Evolutionary conservation across 352 stramenopile genomes (phyloP).

Genomic region (Pythium aquatile): DNA sequence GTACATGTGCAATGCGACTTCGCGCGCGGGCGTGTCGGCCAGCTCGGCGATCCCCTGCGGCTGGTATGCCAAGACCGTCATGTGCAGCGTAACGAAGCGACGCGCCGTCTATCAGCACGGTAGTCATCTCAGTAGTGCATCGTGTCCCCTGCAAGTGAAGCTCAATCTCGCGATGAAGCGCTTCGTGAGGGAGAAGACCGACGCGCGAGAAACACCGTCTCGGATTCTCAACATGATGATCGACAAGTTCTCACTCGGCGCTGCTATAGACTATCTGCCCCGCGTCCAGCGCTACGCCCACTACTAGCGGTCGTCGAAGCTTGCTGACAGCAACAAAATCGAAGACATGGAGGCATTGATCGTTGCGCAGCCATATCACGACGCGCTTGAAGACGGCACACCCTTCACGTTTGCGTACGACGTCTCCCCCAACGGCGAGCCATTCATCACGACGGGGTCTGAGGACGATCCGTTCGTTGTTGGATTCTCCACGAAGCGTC

Average conservation of each 20-base stretch:
- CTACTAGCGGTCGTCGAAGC: not conserved
- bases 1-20: no score
- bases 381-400: not conserved
- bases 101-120: not conserved
- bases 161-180: constrained; percentile 6
- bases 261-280: not conserved
- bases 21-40: no score
- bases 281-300: not conserved
- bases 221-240: constrained; percentile 8
- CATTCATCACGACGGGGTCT: not conserved
- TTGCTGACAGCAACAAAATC: not conserved
- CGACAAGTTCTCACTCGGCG: not conserved
- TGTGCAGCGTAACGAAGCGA: not conserved
- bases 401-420: not conserved
- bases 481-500: not conserved
- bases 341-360: not conserved
- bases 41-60: not conserved
- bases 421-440: not conserved
- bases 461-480: not conserved
- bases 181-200: not conserved
- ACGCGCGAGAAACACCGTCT: not conserved
- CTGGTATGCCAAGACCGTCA: not conserved
- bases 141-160: not conserved
- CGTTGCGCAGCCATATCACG: not conserved
- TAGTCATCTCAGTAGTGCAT: not conserved